A percentile compares a stretch with the other conserved stretches of the same genome.
These are phyloP conservation scores for Casuarina glauca DNA, from an alignment of 306 rosid species.

Conservation along the genomic window DNA sequence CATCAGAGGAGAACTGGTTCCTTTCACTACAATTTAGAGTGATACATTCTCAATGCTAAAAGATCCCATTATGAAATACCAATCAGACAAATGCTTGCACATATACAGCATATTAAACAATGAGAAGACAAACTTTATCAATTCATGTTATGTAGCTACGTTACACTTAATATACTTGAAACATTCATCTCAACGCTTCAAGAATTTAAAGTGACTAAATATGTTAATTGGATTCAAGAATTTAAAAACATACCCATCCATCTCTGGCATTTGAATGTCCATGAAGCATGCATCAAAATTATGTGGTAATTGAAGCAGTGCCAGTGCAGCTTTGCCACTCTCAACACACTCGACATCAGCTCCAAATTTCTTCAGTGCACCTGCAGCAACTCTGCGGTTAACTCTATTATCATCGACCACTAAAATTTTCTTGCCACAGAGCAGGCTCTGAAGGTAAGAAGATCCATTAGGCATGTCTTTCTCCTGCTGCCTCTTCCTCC, in stretches of 20 bases:
- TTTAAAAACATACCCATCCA: slow-evolving; percentile 75
- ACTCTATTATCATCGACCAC: slow-evolving; percentile 93
- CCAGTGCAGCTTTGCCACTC: slow-evolving; percentile 88
- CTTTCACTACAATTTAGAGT: background rate
- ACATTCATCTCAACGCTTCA: background rate
- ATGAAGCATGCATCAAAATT: slow-evolving; percentile 94
- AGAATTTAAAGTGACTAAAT: background rate
- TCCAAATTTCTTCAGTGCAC: slow-evolving; percentile 85
- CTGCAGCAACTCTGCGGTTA: slow-evolving; percentile 95
- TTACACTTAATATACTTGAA: background rate
- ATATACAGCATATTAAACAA: background rate
- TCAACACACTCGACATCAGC: slow-evolving; percentile 83
- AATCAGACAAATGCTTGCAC: background rate
- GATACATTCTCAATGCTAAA: background rate
- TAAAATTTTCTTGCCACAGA: slow-evolving; percentile 75
- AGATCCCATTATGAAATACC: background rate
- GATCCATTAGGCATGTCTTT: slow-evolving; percentile 61
- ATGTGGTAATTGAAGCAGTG: slow-evolving; percentile 80
- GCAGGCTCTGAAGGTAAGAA: slow-evolving; percentile 59
- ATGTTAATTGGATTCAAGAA: background rate
- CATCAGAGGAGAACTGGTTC: background rate
- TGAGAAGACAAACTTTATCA: background rate
- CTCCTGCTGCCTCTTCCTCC: slow-evolving; percentile 71
- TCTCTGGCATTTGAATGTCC: slow-evolving; percentile 99
- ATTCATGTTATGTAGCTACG: background rate